Evolutionary conservation across 1,284 basidiomycete species (phyloP).

Genomic region (Cryptococcus sp.): DNA sequence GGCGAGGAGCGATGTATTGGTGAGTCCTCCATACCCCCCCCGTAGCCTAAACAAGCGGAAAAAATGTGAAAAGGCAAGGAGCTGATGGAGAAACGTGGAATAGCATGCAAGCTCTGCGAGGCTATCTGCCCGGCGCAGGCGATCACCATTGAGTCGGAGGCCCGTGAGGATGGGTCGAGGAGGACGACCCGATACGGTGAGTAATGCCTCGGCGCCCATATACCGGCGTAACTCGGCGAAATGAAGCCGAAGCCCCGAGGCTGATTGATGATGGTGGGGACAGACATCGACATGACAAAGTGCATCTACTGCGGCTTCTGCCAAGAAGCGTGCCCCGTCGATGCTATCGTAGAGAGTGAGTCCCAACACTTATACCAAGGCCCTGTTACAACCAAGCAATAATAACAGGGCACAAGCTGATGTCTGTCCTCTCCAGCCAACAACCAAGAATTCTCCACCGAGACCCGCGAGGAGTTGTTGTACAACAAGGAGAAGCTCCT

Average conservation of each 20-base stretch:
- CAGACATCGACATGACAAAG: constrained; percentile 88
- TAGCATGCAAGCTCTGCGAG: constrained; percentile 98
- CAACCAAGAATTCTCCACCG: constrained; percentile 94
- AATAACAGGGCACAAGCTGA: not conserved
- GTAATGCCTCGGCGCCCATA: too few species aligned
- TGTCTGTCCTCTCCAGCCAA: constrained; percentile 59
- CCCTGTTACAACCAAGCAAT: not conserved
- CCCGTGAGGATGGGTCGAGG: constrained; percentile 90
- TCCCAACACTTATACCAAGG: too few species aligned
- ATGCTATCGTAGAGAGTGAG: constrained; percentile 98
- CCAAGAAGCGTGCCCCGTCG: constrained; percentile 98
- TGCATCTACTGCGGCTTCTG: constrained; percentile 99
- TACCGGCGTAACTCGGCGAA: constrained; percentile 3
- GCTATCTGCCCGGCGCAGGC: constrained; percentile 99
- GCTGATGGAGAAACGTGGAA: not conserved
- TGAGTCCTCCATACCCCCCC: constrained; percentile 47
- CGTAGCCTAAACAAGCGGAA: too few species aligned
- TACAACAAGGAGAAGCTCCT: constrained; percentile 98
- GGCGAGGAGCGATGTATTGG: constrained; percentile 99
- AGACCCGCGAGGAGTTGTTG: constrained; percentile 95
- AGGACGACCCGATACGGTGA: constrained; percentile 93
- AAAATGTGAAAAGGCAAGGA: not conserved
- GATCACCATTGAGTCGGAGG: constrained; percentile 98
- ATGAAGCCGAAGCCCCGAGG: not conserved
- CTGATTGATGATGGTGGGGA: constrained; percentile 28